Evolutionary conservation across 345 rosid genomes (phyloP).

Genomic region (Crucihimalaya himalaica): DNA sequence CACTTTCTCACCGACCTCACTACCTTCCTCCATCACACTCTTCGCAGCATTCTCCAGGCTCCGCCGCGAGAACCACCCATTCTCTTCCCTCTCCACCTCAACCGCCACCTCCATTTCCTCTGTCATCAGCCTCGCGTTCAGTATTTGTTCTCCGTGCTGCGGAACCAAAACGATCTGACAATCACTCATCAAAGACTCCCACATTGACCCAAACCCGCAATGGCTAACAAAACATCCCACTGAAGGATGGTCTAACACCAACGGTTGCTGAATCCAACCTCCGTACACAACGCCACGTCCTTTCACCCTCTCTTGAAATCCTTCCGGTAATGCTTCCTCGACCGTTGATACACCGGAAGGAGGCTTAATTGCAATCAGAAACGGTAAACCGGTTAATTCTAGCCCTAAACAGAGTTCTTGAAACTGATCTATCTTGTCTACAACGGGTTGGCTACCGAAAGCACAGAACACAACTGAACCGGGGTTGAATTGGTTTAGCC

Average conservation of each 20-base stretch:
- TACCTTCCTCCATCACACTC: slow-evolving; percentile 52
- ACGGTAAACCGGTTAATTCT: slow-evolving; percentile 59
- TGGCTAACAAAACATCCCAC: slow-evolving; percentile 78
- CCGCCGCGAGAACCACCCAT: slow-evolving; percentile 58
- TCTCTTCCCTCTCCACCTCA: slow-evolving; percentile 56
- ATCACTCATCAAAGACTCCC: slow-evolving; percentile 64
- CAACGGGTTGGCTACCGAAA: slow-evolving; percentile 64
- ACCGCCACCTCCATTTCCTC: slow-evolving; percentile 61
- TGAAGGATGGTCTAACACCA: slow-evolving; percentile 50
- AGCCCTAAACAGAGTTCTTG: slow-evolving; percentile 69
- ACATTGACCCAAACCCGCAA: slow-evolving; percentile 75
- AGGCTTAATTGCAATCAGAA: slow-evolving; percentile 57
- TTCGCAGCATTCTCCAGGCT: slow-evolving; percentile 50
- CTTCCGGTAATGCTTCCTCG: slow-evolving; percentile 73
- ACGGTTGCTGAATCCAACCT: slow-evolving; percentile 60
- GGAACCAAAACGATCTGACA: slow-evolving; percentile 67
- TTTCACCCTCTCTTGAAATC: slow-evolving; percentile 58
- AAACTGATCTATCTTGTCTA: slow-evolving; percentile 55
- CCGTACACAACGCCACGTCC: slow-evolving; percentile 58
- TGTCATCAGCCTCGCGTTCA: slow-evolving; percentile 57
- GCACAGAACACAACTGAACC: slow-evolving; percentile 65
- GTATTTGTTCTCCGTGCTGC: slow-evolving; percentile 61
- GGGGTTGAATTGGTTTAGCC: slow-evolving; percentile 53
- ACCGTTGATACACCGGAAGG: slow-evolving; percentile 53
- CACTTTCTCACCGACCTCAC: slow-evolving; percentile 44